Evolutionary conservation across 495 filamentous ascomycete species (phyloP).

Genomic region (Wilcoxina mikolae): DNA sequence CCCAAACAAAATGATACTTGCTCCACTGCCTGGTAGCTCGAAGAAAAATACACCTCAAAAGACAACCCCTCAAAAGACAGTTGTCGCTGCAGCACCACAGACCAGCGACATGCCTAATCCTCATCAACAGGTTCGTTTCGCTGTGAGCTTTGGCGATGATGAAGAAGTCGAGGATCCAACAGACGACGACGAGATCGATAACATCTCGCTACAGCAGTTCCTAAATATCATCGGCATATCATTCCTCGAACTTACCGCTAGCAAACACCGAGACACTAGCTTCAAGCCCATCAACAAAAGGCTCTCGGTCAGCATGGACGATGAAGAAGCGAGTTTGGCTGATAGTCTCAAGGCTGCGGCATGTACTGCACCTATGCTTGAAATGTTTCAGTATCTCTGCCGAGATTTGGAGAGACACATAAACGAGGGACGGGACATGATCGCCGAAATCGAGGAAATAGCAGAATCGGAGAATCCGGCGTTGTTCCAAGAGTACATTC

Average conservation of each 20-base stretch:
- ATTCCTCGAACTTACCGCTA: conserved; percentile 77
- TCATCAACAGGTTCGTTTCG: background rate
- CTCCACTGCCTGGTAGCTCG: background rate
- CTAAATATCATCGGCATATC: conserved; percentile 88
- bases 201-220: conserved; percentile 81
- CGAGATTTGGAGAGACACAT: conserved; percentile 91
- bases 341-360: conserved; percentile 75
- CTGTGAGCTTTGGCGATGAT: background rate
- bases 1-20: background rate
- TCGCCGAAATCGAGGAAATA: conserved; percentile 74
- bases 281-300: conserved; percentile 36
- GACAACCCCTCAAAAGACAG: background rate
- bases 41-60: background rate
- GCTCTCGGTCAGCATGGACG: conserved; percentile 31
- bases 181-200: conserved; percentile 36
- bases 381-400: conserved; percentile 87
- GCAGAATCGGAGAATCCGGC: conserved; percentile 77
- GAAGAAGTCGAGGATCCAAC: conserved; percentile 31
- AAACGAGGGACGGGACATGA: conserved; percentile 70
- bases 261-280: conserved; percentile 64
- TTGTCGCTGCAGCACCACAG: no score
- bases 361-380: conserved; percentile 81
- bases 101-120: background rate
- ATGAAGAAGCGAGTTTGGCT: conserved; percentile 45
- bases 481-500: conserved; percentile 80